Evolutionary conservation across 106 monocot species (phyloP).

Genomic region (Platanthera guangdongensis): DNA sequence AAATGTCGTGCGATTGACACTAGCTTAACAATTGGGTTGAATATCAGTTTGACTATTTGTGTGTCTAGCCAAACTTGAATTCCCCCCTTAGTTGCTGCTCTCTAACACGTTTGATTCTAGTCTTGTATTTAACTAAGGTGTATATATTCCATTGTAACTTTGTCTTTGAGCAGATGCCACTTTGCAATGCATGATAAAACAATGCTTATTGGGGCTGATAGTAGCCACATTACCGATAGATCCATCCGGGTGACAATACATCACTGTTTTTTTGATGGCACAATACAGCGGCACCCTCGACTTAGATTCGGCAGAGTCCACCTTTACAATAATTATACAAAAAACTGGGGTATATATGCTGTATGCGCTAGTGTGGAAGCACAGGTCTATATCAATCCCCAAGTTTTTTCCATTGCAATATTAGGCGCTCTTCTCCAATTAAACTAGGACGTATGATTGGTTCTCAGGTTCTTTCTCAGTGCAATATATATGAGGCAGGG

Average conservation of each 20-base stretch:
- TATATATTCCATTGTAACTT: neutral
- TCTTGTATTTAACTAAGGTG: neutral
- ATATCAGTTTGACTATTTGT: too few relatives aligned
- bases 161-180: slow-evolving; percentile 47
- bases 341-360: slow-evolving; percentile 95
- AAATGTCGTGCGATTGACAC: too few relatives aligned
- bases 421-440: neutral
- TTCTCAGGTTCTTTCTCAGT: slow-evolving; percentile 69
- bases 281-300: slow-evolving; percentile 77
- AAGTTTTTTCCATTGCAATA: neutral
- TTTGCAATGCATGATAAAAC: slow-evolving; percentile 83
- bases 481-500: slow-evolving; percentile 85
- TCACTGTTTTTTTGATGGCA: slow-evolving; percentile 94
- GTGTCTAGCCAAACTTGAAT: too few relatives aligned
- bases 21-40: too few relatives aligned
- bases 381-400: slow-evolving; percentile 29
- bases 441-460: neutral
- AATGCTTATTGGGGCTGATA: slow-evolving; percentile 81
- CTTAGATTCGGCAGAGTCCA: slow-evolving; percentile 87
- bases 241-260: slow-evolving; percentile 85
- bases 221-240: slow-evolving; percentile 55
- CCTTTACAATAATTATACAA: slow-evolving; percentile 89
- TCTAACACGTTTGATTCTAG: too few relatives aligned
- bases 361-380: slow-evolving; percentile 89
- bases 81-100: too few relatives aligned